Evolutionary conservation across 1,284 basidiomycete genomes (phyloP).

Genomic region (Coniferiporia sulphurascens): DNA sequence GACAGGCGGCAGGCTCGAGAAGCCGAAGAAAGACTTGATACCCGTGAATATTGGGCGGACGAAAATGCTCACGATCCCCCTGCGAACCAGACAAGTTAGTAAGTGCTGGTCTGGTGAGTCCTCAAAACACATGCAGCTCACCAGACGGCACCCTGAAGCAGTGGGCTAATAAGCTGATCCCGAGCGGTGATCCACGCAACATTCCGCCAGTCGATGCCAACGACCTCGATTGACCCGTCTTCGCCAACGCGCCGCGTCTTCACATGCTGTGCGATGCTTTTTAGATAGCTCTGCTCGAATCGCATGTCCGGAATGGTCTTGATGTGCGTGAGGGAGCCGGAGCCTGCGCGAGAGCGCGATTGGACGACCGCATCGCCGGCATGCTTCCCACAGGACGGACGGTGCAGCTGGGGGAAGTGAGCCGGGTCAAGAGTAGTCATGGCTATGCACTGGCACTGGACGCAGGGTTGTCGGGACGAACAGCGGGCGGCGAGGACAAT

Average conservation of each 20-base stretch:
- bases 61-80: constrained; percentile 33
- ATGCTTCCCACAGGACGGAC: constrained; percentile 1
- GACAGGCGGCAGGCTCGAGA: background rate
- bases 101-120: constrained; percentile 7
- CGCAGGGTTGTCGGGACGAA: background rate
- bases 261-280: constrained; percentile 52
- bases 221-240: constrained; percentile 29
- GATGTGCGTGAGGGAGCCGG: constrained; percentile 26
- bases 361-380: background rate
- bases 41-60: constrained; percentile 29
- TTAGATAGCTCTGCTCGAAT: constrained; percentile 65
- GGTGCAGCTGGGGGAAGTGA: constrained; percentile 1
- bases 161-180: constrained; percentile 64
- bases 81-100: constrained; percentile 15
- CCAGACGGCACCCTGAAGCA: constrained; percentile 70
- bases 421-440: constrained; percentile 12
- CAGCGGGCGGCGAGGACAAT: constrained; percentile 1
- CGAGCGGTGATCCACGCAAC: constrained; percentile 58
- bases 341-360: constrained; percentile 3
- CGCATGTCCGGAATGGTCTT: constrained; percentile 62
- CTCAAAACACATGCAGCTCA: constrained; percentile 27
- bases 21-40: constrained; percentile 21
- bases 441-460: background rate
- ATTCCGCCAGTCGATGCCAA: constrained; percentile 52
- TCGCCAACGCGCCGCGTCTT: constrained; percentile 31